Conservation (phyloP, 148 eudicot species). For the Bassia scoparia region DNA sequence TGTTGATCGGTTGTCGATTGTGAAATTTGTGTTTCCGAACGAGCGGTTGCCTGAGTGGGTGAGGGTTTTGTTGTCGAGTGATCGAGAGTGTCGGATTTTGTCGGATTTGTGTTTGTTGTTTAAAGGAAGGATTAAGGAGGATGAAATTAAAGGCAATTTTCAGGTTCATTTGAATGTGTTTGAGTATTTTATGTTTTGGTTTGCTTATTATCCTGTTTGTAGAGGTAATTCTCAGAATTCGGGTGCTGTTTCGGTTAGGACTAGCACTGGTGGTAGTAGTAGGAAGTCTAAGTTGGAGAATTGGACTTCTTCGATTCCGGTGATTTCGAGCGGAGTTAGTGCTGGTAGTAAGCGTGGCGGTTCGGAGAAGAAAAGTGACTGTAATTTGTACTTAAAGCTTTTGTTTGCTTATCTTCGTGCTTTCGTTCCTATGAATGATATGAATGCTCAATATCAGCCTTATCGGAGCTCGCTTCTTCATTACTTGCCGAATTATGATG, state of each 20-base stretch:
- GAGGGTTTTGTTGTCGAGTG: conserved; percentile 49
- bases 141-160: conserved; percentile 40
- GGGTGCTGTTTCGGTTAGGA: conserved; percentile 32
- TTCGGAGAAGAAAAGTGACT: conserved; percentile 47
- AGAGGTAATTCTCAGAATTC: conserved; percentile 51
- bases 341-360: conserved; percentile 34
- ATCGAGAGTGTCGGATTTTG: conserved; percentile 44
- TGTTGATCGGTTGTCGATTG: conserved; percentile 63
- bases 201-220: conserved; percentile 91
- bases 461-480: conserved; percentile 77
- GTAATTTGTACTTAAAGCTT: conserved; percentile 55
- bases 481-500: conserved; percentile 51
- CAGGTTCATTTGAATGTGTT: conserved; percentile 83
- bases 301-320: conserved; percentile 77
- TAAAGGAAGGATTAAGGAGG: conserved; percentile 51
- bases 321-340: conserved; percentile 33
- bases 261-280: conserved; percentile 34
- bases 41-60: conserved; percentile 92
- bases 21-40: conserved; percentile 69
- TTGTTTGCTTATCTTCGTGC: conserved; percentile 60
- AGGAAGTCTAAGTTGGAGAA: conserved; percentile 63
- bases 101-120: conserved; percentile 64
- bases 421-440: conserved; percentile 63
- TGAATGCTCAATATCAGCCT: conserved; percentile 46
- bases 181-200: conserved; percentile 89